Base-by-base conservation (phyloP, 495 filamentous ascomycete species). In the Lindgomyces ingoldianus region DNA sequence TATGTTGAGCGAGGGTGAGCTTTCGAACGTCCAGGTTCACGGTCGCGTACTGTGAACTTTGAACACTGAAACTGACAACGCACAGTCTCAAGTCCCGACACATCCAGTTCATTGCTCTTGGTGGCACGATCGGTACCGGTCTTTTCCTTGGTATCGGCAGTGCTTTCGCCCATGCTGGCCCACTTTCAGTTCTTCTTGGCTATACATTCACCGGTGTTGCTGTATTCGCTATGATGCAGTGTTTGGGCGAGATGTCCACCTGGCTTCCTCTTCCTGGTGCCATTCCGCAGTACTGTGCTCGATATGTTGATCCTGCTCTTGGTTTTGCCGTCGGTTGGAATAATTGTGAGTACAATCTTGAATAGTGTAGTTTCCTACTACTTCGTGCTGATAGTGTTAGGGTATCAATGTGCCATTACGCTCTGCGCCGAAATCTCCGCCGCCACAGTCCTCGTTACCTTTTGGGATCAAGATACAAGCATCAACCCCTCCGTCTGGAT, bases 241-340 rank as follows among this genome's bases (percentile, higher is more conserved):
- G 54, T 57, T 63, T 74, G 14, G 87, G 87, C 26, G 89, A 91
- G 75, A 88, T 91, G 86, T 83, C 87, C 6, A 86, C 88, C 30
- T 90, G 83, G 64, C 80, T 91, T 18, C 90, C 90, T 6, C 81
- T 91, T 26, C 84, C 89, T 14, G 90, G 90, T 57, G 83, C 87
- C 8, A 90, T 92, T 69, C 89, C 89, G 21, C 78, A 88, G 39
- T 93, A 89, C 70, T 87, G 87, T 49, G 81, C 87, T 39, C 83
- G 89, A 45, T 87, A 90, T 57, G 82, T 89, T 59, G 88, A 91
- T 66, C 82, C 84, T 33, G 87, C 87, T 62, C 74, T 93, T 66
- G 89, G 89, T 39, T 92, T 93, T 70, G 84, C 89, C 19, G 86
- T 92, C 73, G 89, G 89, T 26, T 93, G 89, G 89, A 91, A 91